phyloP scores from a whole-genome alignment of 169 alveolate species.

The Besnoitia besnoiti region DNA sequence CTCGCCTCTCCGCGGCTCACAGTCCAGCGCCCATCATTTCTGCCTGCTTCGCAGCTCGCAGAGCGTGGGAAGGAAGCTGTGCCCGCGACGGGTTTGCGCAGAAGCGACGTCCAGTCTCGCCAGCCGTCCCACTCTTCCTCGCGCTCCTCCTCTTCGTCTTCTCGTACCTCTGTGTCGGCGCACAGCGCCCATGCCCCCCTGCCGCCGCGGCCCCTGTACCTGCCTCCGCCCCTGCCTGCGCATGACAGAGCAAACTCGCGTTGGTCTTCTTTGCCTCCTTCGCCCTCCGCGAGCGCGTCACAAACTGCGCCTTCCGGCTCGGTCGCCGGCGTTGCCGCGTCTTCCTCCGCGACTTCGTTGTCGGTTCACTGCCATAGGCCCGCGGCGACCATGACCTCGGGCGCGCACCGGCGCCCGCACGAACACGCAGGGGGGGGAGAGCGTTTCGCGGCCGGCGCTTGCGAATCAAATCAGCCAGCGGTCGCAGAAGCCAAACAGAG shows the following conservation, averaged over 20 bases:
- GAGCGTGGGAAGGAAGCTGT: not conserved
- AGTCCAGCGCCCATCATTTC: not conserved
- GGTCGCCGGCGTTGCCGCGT: not conserved
- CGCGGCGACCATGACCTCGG: not conserved
- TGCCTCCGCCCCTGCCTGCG: not conserved
- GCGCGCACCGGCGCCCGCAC: not conserved
- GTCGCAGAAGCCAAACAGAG: not conserved
- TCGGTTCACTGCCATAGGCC: not conserved
- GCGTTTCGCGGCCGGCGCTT: no score
- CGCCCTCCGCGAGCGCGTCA: no score
- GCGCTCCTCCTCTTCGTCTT: not conserved
- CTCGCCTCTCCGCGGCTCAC: not conserved
- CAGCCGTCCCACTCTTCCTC: not conserved
- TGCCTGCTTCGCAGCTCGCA: not conserved
- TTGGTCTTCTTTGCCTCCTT: not conserved
- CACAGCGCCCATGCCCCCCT: no score
- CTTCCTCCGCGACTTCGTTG: not conserved
- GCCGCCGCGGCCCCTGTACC: not conserved
- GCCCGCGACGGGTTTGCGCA: no score
- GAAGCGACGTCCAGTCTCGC: no score
- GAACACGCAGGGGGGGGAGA: not conserved
- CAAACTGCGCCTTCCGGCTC: no score
- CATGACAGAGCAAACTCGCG: not conserved
- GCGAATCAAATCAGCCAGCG: no score
- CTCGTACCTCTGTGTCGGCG: not conserved